A percentile compares a stretch with the other conserved stretches of the same genome.
Evolutionary conservation across 1,284 basidiomycete species (phyloP).

Genomic region (Dichomitus squalens): DNA sequence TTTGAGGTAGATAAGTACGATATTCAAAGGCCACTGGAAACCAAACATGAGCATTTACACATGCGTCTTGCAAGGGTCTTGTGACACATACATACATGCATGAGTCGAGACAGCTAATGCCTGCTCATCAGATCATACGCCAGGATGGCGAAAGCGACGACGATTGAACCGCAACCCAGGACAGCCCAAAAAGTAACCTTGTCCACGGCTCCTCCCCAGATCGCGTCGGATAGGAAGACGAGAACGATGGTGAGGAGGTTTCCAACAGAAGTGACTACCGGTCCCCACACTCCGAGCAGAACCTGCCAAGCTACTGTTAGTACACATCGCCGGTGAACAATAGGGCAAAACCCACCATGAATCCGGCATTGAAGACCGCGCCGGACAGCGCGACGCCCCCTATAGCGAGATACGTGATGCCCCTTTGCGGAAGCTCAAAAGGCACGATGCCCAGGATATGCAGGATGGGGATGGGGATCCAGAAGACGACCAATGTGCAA

Average conservation of each 20-base stretch:
- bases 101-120: constrained; percentile 13
- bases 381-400: constrained; percentile 66
- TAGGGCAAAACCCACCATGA: constrained; percentile 57
- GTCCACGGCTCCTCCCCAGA: constrained; percentile 59
- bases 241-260: constrained; percentile 84
- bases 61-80: background rate
- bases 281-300: constrained; percentile 80
- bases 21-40: background rate
- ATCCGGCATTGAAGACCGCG: constrained; percentile 73
- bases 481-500: constrained; percentile 64
- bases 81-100: background rate
- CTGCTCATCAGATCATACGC: constrained; percentile 63
- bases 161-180: constrained; percentile 68
- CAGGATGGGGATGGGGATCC: constrained; percentile 72
- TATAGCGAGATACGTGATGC: constrained; percentile 49
- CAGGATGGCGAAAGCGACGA: constrained; percentile 73
- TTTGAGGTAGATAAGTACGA: background rate
- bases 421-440: constrained; percentile 60
- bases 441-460: constrained; percentile 59
- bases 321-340: constrained; percentile 5
- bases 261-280: constrained; percentile 82
- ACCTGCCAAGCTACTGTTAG: constrained; percentile 47
- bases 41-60: background rate
- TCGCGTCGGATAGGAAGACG: constrained; percentile 71
- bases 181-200: constrained; percentile 66